These are phyloP conservation scores for Wallacemonas sp. DNA, from an alignment of 208 protist genomes.

Conservation along the genomic window DNA sequence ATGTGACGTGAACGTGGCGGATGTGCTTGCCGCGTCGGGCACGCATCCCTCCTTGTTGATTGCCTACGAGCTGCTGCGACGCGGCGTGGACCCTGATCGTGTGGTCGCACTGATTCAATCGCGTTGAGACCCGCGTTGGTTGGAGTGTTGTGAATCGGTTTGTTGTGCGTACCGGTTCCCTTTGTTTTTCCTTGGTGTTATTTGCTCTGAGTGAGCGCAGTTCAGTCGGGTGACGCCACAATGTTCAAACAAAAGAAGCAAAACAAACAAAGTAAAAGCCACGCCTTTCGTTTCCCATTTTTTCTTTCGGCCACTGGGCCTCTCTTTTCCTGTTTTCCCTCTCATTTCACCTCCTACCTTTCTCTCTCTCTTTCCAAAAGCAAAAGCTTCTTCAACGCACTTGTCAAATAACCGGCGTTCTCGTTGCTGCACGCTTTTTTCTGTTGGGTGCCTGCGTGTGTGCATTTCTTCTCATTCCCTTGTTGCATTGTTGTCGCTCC, in stretches of 20 bases:
- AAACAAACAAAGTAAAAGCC: too few relatives aligned
- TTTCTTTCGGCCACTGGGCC: slow-evolving; percentile 17
- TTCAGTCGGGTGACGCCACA: too few relatives aligned
- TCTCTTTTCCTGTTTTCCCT: slow-evolving; percentile 18
- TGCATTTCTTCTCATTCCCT: too few relatives aligned
- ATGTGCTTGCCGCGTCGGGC: slow-evolving; percentile 7
- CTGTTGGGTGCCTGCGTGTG: too few relatives aligned
- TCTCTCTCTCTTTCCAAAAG: neutral
- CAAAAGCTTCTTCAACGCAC: neutral
- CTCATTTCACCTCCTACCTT: slow-evolving; percentile 6
- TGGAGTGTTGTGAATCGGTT: neutral
- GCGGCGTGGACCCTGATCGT: slow-evolving; percentile 62
- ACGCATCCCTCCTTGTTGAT: slow-evolving; percentile 19
- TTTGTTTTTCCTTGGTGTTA: too few relatives aligned
- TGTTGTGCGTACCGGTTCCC: neutral
- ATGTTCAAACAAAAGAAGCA: too few relatives aligned
- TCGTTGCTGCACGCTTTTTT: slow-evolving; percentile 6
- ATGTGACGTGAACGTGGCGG: slow-evolving; percentile 22
- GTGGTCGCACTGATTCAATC: slow-evolving; percentile 62
- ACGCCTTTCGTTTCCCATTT: too few relatives aligned
- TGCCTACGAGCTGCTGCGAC: slow-evolving; percentile 49
- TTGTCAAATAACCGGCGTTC: too few relatives aligned
- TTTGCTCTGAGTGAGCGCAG: too few relatives aligned
- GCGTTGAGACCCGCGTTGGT: neutral
- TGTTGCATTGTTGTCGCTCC: neutral